Conservation (phyloP, 257 asterid species). For the Solanum medicagineum region DNA sequence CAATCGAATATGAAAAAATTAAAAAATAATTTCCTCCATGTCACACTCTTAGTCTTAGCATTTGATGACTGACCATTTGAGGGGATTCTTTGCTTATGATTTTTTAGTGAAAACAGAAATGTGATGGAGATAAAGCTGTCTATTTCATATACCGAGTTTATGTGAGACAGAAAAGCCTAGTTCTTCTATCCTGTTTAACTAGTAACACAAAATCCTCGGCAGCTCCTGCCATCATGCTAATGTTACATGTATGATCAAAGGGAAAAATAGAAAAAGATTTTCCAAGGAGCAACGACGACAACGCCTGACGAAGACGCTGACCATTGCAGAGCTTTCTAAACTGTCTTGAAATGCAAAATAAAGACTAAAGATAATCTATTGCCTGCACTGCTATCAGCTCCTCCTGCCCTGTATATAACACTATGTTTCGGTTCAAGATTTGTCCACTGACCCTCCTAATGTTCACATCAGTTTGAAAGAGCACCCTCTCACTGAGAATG, state of each 20-base stretch:
- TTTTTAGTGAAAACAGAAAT: neutral
- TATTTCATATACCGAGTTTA: neutral
- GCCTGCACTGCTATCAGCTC: neutral
- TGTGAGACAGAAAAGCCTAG: neutral
- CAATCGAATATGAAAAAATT: neutral
- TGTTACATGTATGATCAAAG: slow-evolving; percentile 1
- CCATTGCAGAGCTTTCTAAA: neutral
- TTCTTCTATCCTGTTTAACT: slow-evolving; percentile 2
- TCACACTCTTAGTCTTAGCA: neutral
- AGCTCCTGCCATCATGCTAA: slow-evolving; percentile 15
- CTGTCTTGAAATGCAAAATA: neutral
- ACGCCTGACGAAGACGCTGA: neutral
- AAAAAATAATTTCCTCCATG: neutral
- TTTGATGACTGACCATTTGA: neutral
- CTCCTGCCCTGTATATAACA: neutral
- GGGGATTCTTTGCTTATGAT: neutral
- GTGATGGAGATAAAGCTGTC: neutral
- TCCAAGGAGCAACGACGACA: neutral
- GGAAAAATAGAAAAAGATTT: neutral
- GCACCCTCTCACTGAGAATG: slow-evolving; percentile 31
- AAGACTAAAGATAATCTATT: neutral
- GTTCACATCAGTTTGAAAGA: neutral
- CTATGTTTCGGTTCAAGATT: neutral
- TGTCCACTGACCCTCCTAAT: neutral
- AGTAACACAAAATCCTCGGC: slow-evolving; percentile 10